A percentile compares a stretch with the other conserved stretches of the same genome.
Evolutionary conservation across 139 green algal genomes (phyloP).

Genomic region (Picochlorum costavermella): DNA sequence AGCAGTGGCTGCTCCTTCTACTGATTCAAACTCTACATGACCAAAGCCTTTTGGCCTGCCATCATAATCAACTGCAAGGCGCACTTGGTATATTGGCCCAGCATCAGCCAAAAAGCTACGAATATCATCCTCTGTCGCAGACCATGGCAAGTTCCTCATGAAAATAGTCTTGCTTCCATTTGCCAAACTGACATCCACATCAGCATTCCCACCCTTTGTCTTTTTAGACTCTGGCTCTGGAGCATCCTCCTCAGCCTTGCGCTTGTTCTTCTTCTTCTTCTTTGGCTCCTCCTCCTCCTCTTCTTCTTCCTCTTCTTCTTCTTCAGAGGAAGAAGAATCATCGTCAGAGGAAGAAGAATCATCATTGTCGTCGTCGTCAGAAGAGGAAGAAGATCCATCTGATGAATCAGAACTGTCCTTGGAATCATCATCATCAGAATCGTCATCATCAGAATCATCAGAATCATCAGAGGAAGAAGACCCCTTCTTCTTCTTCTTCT

Average conservation of each 20-base stretch:
- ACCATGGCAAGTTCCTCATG: constrained; percentile 63
- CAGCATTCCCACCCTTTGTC: constrained; percentile 25
- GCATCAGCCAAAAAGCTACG: constrained; percentile 35
- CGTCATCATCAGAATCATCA: too few relatives aligned
- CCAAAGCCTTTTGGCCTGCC: constrained; percentile 53
- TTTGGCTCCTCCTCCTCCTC: too few relatives aligned
- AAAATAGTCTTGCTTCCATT: constrained; percentile 51
- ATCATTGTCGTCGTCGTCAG: neutral
- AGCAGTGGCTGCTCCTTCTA: constrained; percentile 39
- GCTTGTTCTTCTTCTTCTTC: constrained; percentile 24
- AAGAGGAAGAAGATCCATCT: constrained; percentile 4
- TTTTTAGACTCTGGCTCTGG: constrained; percentile 38
- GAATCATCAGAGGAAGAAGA: too few relatives aligned
- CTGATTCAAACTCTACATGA: constrained; percentile 54
- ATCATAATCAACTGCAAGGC: constrained; percentile 50
- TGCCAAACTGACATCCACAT: constrained; percentile 20
- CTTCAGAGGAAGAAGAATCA: constrained; percentile 6
- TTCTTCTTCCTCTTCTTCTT: constrained; percentile 9
- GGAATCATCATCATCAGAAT: neutral
- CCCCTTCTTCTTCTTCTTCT: too few relatives aligned
- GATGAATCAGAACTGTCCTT: constrained; percentile 15
- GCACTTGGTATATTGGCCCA: constrained; percentile 18
- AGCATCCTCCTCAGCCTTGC: constrained; percentile 14
- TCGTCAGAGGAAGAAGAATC: neutral
- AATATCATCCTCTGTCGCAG: constrained; percentile 37